Percentiles rank a stretch among this genome's conserved stretches.
Evolutionary conservation across 441 rosid genomes (phyloP).

Genomic region (Populus hybrid): DNA sequence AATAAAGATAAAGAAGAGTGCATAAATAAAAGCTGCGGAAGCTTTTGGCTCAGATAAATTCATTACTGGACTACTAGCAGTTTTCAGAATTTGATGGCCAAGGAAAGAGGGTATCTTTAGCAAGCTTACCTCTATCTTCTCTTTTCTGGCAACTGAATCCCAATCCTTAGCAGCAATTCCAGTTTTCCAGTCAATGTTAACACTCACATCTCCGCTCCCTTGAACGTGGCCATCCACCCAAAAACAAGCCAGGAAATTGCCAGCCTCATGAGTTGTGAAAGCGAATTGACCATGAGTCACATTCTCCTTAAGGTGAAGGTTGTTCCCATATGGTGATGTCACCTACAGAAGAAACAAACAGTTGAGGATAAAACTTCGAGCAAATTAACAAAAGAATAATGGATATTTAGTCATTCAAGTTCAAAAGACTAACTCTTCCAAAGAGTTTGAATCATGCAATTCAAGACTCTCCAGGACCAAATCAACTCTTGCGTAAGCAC

Average conservation of each 20-base stretch:
- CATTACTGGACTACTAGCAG: background rate
- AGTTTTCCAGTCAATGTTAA: slow-evolving; percentile 88
- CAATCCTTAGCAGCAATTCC: slow-evolving; percentile 93
- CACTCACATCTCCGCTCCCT: slow-evolving; percentile 47
- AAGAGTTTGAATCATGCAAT: background rate
- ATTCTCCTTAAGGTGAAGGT: slow-evolving; percentile 66
- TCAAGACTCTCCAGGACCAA: background rate
- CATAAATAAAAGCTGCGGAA: background rate
- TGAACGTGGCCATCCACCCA: slow-evolving; percentile 43
- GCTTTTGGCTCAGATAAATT: background rate
- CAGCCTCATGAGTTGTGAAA: slow-evolving; percentile 80
- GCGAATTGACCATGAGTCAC: slow-evolving; percentile 84
- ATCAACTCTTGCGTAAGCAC: background rate
- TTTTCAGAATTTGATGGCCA: background rate
- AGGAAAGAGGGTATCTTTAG: background rate
- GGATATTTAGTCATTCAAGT: background rate
- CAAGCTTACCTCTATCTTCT: slow-evolving; percentile 76
- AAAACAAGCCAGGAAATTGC: slow-evolving; percentile 76
- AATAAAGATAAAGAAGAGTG: background rate
- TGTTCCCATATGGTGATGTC: slow-evolving; percentile 75
- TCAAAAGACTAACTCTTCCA: background rate
- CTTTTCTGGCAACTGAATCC: slow-evolving; percentile 93
- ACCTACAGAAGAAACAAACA: slow-evolving; percentile 44
- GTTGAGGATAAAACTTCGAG: background rate
- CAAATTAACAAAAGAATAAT: background rate